Percentiles rank a stretch among this genome's conserved stretches.
These are phyloP conservation scores for Tulasnella sp. DNA, from an alignment of 768 basidiomycete species.

Conservation along the genomic window DNA sequence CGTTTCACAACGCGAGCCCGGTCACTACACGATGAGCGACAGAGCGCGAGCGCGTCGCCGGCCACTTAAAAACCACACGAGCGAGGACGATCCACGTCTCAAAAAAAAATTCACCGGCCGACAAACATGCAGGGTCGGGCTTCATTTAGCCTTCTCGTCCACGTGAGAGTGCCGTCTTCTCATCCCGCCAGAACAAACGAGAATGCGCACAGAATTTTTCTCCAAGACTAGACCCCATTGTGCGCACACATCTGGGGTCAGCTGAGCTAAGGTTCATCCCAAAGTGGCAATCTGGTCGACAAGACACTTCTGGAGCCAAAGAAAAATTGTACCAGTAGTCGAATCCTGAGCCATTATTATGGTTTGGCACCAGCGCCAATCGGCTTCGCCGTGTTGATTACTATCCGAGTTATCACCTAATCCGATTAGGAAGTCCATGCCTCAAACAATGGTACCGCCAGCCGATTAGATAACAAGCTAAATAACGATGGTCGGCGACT, in stretches of 20 bases:
- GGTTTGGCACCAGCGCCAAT: neutral
- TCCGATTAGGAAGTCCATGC: neutral
- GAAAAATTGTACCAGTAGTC: neutral
- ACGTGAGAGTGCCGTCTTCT: neutral
- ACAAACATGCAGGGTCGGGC: neutral
- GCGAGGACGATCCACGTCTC: neutral
- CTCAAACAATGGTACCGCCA: neutral
- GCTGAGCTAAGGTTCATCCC: conserved; percentile 9
- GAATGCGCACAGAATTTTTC: neutral
- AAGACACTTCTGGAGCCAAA: neutral
- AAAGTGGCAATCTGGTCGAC: neutral
- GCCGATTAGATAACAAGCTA: neutral
- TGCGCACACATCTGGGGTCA: neutral
- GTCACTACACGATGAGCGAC: neutral
- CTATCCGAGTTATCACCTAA: conserved; percentile 1
- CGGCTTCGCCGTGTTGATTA: neutral
- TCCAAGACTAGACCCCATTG: neutral
- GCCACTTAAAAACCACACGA: neutral
- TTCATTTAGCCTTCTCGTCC: conserved; percentile 11
- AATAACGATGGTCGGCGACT: neutral
- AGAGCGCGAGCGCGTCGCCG: neutral
- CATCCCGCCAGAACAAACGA: neutral
- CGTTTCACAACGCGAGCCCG: neutral
- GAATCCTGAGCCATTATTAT: neutral
- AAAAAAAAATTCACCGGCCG: neutral